Evolutionary conservation across 2,329 filamentous ascomycete species (phyloP).

Genomic region (Herpotrichia juniperi): DNA sequence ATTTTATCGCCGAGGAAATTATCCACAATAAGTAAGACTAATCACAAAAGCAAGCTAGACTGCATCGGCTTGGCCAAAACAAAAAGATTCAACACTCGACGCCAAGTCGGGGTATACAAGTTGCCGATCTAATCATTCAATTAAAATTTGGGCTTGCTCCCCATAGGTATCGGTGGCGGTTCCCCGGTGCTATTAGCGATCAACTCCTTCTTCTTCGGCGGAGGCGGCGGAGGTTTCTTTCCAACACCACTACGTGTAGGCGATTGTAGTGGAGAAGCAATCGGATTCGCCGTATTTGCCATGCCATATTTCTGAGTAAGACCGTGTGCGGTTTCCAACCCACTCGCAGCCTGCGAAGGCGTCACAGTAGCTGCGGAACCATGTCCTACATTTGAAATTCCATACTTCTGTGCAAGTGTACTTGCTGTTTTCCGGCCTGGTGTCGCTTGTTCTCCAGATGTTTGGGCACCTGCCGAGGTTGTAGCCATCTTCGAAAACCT

Average conservation of each 20-base stretch:
- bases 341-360: constrained; percentile 69
- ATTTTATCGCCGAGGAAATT: too few relatives aligned
- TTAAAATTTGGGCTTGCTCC: constrained; percentile 59
- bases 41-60: neutral
- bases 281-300: constrained; percentile 52
- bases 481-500: constrained; percentile 60
- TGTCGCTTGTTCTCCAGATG: constrained; percentile 67
- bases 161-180: constrained; percentile 63
- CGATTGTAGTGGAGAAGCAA: constrained; percentile 30
- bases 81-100: too few relatives aligned
- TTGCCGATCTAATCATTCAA: neutral
- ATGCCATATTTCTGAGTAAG: constrained; percentile 69
- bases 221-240: constrained; percentile 65
- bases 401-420: constrained; percentile 67
- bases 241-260: constrained; percentile 40
- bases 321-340: constrained; percentile 62
- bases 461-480: constrained; percentile 32
- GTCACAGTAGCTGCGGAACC: constrained; percentile 43
- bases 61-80: neutral
- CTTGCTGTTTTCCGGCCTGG: constrained; percentile 64
- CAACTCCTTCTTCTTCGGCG: constrained; percentile 60
- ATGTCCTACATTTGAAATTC: constrained; percentile 57
- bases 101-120: neutral
- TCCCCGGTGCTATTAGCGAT: constrained; percentile 39
- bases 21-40: too few relatives aligned